A percentile compares a stretch with the other conserved stretches of the same genome.
These are phyloP conservation scores for Malassezia obtusa DNA, from an alignment of 1,284 basidiomycete genomes.

Conservation along the genomic window DNA sequence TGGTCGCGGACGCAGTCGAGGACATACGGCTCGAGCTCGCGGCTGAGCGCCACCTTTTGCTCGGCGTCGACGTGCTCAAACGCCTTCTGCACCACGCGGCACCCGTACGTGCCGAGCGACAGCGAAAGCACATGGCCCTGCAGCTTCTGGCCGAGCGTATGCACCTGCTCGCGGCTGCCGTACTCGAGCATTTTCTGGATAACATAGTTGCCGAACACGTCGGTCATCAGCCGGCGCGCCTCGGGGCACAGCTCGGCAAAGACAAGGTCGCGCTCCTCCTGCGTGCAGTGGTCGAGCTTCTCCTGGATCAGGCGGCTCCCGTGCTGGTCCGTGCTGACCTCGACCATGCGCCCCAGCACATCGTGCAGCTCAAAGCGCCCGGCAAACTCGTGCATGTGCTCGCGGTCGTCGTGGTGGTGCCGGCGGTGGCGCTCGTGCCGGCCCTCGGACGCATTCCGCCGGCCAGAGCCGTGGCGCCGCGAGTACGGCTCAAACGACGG, in stretches of 20 bases:
- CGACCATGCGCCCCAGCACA: slow-evolving; percentile 73
- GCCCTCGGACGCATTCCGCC: background rate
- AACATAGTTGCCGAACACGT: slow-evolving; percentile 93
- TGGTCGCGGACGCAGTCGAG: slow-evolving; percentile 81
- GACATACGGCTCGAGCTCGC: slow-evolving; percentile 71
- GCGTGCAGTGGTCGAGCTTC: slow-evolving; percentile 58
- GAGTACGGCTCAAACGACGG: background rate
- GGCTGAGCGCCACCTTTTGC: slow-evolving; percentile 24
- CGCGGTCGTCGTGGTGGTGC: background rate
- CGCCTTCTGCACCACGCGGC: slow-evolving; percentile 54
- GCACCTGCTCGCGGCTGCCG: slow-evolving; percentile 61
- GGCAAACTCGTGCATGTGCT: background rate
- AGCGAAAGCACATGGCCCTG: slow-evolving; percentile 68
- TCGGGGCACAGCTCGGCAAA: slow-evolving; percentile 84
- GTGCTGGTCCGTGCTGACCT: slow-evolving; percentile 89
- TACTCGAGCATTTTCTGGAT: slow-evolving; percentile 91
- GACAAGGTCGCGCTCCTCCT: slow-evolving; percentile 53
- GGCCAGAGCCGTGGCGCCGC: background rate
- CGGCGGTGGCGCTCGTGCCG: background rate
- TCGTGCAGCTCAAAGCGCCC: slow-evolving; percentile 55
- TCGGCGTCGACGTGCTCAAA: slow-evolving; percentile 54
- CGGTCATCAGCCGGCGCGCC: slow-evolving; percentile 70
- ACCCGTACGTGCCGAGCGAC: slow-evolving; percentile 90
- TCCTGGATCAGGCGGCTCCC: slow-evolving; percentile 57
- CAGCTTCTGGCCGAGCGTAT: slow-evolving; percentile 64